Evolutionary conservation across 805 yeast genomes (phyloP), one percentile per base, ranked within the genome.

Genomic region (Hagleromyces aurorensis): DNA sequence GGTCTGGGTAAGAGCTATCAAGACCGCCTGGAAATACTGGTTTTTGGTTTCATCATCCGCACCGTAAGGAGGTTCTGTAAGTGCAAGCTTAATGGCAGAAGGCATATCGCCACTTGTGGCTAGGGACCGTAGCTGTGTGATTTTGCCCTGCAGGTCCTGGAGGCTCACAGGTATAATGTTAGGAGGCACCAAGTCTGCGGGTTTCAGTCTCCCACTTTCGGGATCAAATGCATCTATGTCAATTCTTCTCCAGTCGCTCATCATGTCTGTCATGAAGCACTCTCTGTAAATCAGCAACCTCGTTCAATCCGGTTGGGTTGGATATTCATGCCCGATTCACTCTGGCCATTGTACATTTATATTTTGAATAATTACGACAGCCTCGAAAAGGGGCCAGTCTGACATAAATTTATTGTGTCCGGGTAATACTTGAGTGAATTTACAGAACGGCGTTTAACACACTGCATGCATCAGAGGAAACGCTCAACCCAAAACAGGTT

Each of bases 191-290:
- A 83, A 66, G 29, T 82, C 89, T 42, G 69, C 74, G 25, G 67
- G 66, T 18, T 78, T 66, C 39, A 82, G 57, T 46, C 73, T 75
- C 11, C 62, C 64, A 44, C 70, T 71, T 26, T 87, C 95, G 3
- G 94, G 82, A 51, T 87, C 96, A 42, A 75, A 76, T 11, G 85
- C 82, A 58, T 91, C 97, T 31, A 91, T 77, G 56, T 91, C 95
- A 46, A 89, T 84, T 69, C 91, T 76, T 71, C 98, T 80, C 94
- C 94, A 82, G 52, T 79, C 86, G 37, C 72, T 77, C 74, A 74
- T 72, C 27, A 21, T 35, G 26, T n/a, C n/a, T n/a, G n/a, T n/a
- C n/a, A n/a, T n/a, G n/a, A n/a, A n/a, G n/a, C n/a, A n/a, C n/a
- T n/a, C n/a, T n/a, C n/a, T n/a, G n/a, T n/a, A n/a, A n/a, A n/a